A percentile compares a stretch with the other conserved stretches of the same genome.
Evolutionary conservation across 129 eudicot species (phyloP).

Genomic region (Flaveria bidentis): DNA sequence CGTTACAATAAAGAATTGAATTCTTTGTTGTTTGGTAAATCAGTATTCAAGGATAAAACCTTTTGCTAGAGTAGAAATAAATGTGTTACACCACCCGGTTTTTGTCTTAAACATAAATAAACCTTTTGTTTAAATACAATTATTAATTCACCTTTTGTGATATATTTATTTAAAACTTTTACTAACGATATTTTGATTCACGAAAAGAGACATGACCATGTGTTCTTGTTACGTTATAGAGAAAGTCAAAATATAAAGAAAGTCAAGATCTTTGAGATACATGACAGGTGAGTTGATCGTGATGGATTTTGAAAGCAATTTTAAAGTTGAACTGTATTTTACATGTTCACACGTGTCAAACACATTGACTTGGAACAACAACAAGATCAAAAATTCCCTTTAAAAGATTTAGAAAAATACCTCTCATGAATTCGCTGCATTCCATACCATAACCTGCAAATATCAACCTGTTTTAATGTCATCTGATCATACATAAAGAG

Average conservation of each 20-base stretch:
- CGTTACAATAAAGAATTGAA: too few species aligned
- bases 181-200: neutral
- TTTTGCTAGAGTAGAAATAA: too few species aligned
- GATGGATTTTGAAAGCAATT: conserved; percentile 4
- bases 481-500: too few species aligned
- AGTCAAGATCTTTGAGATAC: conserved; percentile 16
- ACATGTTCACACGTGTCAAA: conserved; percentile 7
- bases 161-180: too few species aligned
- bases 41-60: too few species aligned
- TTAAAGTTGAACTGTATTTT: neutral
- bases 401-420: conserved; percentile 31
- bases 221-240: neutral
- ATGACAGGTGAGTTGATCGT: conserved; percentile 15
- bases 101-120: too few species aligned
- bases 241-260: neutral
- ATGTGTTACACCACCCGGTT: too few species aligned
- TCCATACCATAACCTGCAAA: conserved; percentile 99
- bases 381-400: too few species aligned
- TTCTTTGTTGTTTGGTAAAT: too few species aligned
- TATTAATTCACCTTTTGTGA: too few species aligned
- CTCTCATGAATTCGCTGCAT: conserved; percentile 97
- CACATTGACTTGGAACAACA: neutral
- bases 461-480: neutral
- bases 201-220: neutral
- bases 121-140: too few species aligned